Evolutionary conservation across 73 alveolate genomes (phyloP), one percentile per base, ranked within the genome.

Genomic region (Tetrahymena borealis): DNA sequence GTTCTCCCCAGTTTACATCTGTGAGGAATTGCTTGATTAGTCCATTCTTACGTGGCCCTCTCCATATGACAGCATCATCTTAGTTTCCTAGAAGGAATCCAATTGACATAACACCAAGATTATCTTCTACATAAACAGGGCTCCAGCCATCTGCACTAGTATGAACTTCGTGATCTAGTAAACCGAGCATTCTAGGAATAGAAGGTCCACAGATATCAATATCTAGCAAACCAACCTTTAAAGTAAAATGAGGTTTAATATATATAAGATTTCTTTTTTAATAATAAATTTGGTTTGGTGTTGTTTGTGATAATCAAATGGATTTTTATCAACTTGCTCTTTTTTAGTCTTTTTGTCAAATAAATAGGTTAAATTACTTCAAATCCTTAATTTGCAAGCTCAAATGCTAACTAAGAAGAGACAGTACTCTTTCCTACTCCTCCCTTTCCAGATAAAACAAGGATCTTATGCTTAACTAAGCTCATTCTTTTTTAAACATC

Each of bases 341-440:
- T n/a, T n/a, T n/a, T n/a, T n/a, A n/a, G n/a, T n/a, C n/a, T n/a
- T n/a, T n/a, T n/a, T n/a, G n/a, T n/a, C n/a, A n/a, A n/a, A n/a
- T n/a, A n/a, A n/a, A n/a, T n/a, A n/a, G n/a, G n/a, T n/a, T n/a
- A n/a, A n/a, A n/a, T n/a, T 4, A 97, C 96, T 90, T 97, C 98
- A 39, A 92, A 94, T 60, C 97, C 95, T 33, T 91, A 96, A 39
- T 43, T 28, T 18, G 99, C 98, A 39, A 99, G 95, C 15, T 97
- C 94, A 40, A 93, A 95, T 4, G 99, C 99, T 20, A 99, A 92
- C 97, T 99, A 98, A 12, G 99, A 96, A 11, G 99, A 96, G 33
- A 99, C 97, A 3, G 99, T 99, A 94, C 99, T 96, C 96, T 99
- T 99, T 11, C 99, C 99, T 2, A 99, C 99, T 11, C 99, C 99